phyloP scores from a whole-genome alignment of 495 filamentous ascomycete genomes.

The Trichoderma erinaceum region DNA sequence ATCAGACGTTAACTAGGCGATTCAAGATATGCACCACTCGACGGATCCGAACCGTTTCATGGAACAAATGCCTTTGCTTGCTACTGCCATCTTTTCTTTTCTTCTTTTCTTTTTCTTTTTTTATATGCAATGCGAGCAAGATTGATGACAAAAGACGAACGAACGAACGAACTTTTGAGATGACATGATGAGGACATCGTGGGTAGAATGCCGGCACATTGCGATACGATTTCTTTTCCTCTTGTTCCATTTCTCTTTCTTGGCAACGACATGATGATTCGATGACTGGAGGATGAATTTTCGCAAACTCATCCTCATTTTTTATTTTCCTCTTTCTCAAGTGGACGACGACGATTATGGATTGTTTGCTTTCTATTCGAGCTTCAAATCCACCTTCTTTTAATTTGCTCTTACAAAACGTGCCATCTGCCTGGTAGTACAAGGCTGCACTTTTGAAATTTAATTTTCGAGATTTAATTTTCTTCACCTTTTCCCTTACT shows the following conservation, averaged over 20 bases:
- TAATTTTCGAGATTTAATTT: neutral
- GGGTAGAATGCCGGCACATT: conserved; percentile 3
- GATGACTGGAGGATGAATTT: neutral
- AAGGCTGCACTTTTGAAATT: neutral
- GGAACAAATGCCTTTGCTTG: neutral
- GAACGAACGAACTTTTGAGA: neutral
- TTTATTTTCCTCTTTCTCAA: neutral
- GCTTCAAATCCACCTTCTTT: neutral
- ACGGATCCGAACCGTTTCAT: neutral
- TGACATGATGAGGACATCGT: neutral
- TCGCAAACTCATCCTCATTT: neutral
- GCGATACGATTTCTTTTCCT: conserved; percentile 4
- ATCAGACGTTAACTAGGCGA: conserved; percentile 22
- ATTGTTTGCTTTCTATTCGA: neutral
- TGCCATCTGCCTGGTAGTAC: neutral
- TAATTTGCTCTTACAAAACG: neutral
- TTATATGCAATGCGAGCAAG: neutral
- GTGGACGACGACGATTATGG: neutral
- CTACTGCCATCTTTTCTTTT: neutral
- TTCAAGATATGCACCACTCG: neutral
- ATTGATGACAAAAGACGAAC: neutral
- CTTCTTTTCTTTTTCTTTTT: neutral
- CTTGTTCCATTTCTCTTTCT: conserved; percentile 22
- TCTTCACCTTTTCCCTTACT: neutral
- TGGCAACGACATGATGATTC: conserved; percentile 10